These are phyloP conservation scores for Zelonia costaricensis DNA, from an alignment of 208 protist genomes.

Conservation along the genomic window DNA sequence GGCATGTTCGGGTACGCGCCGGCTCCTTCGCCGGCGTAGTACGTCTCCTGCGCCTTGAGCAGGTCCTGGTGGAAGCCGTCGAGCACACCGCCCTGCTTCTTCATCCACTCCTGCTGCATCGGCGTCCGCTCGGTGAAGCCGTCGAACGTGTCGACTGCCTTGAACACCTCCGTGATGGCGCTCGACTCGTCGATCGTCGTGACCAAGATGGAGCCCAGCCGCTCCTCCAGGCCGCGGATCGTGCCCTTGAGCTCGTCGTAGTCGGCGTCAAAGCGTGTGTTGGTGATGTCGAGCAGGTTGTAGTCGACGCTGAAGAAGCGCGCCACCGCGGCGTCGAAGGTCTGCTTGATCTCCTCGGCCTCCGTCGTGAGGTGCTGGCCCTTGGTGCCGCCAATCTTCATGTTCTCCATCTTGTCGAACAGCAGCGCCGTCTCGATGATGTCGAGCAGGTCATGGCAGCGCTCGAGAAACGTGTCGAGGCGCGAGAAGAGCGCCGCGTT, in stretches of 20 bases:
- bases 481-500: slow-evolving; percentile 95
- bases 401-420: slow-evolving; percentile 96
- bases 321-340: slow-evolving; percentile 75
- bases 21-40: slow-evolving; percentile 79
- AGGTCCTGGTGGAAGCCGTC: slow-evolving; percentile 89
- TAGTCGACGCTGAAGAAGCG: slow-evolving; percentile 92
- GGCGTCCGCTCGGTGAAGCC: slow-evolving; percentile 93
- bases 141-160: slow-evolving; percentile 97
- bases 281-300: slow-evolving; percentile 95
- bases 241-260: slow-evolving; percentile 88
- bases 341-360: slow-evolving; percentile 89
- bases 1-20: slow-evolving; percentile 93
- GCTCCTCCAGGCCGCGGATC: slow-evolving; percentile 92
- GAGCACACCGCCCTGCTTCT: slow-evolving; percentile 91
- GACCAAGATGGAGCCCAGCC: slow-evolving; percentile 92
- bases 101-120: slow-evolving; percentile 94
- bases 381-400: slow-evolving; percentile 96
- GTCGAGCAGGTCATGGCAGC: slow-evolving; percentile 96
- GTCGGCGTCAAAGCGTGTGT: slow-evolving; percentile 93
- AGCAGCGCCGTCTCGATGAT: slow-evolving; percentile 93
- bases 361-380: slow-evolving; percentile 88
- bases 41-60: slow-evolving; percentile 89
- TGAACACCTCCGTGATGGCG: slow-evolving; percentile 94
- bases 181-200: slow-evolving; percentile 93
- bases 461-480: slow-evolving; percentile 96